These are phyloP conservation scores for Diaporthe batatas DNA, from an alignment of 2,329 filamentous ascomycete species.

Conservation along the genomic window DNA sequence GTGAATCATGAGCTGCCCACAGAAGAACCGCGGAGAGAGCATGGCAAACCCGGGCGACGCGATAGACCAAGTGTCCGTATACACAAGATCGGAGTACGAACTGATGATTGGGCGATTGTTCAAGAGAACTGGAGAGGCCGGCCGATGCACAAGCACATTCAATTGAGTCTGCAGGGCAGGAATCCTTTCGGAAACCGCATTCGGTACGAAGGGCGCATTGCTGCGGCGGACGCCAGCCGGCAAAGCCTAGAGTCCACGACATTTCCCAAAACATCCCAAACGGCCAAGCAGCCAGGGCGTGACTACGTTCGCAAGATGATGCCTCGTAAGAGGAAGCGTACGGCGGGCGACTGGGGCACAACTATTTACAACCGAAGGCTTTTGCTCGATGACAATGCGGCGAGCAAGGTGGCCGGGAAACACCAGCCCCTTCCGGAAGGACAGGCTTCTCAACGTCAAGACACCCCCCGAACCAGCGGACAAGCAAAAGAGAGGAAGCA, in stretches of 20 bases:
- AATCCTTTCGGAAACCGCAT: background rate
- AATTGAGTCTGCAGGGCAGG: background rate
- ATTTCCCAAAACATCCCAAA: background rate
- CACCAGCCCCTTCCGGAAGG: background rate
- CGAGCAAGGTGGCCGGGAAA: background rate
- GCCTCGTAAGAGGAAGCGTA: background rate
- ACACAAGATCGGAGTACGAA: background rate
- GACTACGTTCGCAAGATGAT: background rate
- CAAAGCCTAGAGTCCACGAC: background rate
- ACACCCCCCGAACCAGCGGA: background rate
- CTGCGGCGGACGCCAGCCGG: background rate
- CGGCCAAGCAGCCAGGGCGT: background rate
- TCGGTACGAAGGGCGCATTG: background rate
- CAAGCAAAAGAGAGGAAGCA: too few relatives aligned
- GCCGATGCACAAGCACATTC: background rate
- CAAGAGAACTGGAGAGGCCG: background rate
- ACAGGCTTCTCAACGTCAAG: background rate
- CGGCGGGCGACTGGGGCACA: background rate
- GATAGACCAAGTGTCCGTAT: background rate
- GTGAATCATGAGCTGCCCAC: background rate
- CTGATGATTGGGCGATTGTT: constrained; percentile 17
- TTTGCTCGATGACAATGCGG: background rate
- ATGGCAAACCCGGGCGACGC: background rate
- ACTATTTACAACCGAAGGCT: background rate
- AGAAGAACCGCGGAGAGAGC: background rate